Base-by-base conservation (phyloP, 2,329 filamentous ascomycete species). In the Aspergillus pseudoviridinutans region DNA sequence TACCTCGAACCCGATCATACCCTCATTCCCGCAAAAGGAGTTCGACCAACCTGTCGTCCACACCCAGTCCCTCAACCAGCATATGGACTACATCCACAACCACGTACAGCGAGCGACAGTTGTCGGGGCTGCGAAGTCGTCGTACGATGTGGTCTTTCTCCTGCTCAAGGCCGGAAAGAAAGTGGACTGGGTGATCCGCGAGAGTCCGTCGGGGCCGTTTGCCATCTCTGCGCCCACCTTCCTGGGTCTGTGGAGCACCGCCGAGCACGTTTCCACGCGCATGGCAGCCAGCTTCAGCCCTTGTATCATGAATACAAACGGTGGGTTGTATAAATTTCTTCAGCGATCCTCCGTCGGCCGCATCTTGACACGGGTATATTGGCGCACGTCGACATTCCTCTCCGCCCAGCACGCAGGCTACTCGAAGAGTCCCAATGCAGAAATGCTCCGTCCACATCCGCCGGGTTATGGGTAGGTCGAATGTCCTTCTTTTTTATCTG, bases 151-250 rank as follows among this genome's bases (percentile, higher is more conserved):
- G 2, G 71, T 74, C 29, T 73, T 63, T 52, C 58, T 70, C 9
- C 62, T 74, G 1, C 58, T 73, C 2, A 65, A 61, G 9, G 42
- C 55, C 2, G 72, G 71, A 0, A 70, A 70, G 52, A 59, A 67
- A 50, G 71, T 75, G 4, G 50, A 63, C 22, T 75, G 71, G 72
- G 55, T 74, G 3, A 74, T 75, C 50, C 70, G 72, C 10, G 51
- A 63, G 2, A 62, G 63, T n/a, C 67, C 66, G 2, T 58, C 67
- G 8, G 73, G 73, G 0, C 70, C 72, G 0, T 28, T 71, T 2
- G 64, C 70, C n/a, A 69, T 75, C 9, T 54, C 68, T 57, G 65
- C 71, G 6, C 64, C 67, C 0, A 65, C 58, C 5, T 68, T 24
- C 63, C 66, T 32, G 4, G 70, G 14, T n/a, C n/a, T 44, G 10